A percentile compares a stretch with the other conserved stretches of the same genome.
These are phyloP conservation scores for Acmispon strigosus DNA, from an alignment of 306 rosid genomes.

Conservation along the genomic window DNA sequence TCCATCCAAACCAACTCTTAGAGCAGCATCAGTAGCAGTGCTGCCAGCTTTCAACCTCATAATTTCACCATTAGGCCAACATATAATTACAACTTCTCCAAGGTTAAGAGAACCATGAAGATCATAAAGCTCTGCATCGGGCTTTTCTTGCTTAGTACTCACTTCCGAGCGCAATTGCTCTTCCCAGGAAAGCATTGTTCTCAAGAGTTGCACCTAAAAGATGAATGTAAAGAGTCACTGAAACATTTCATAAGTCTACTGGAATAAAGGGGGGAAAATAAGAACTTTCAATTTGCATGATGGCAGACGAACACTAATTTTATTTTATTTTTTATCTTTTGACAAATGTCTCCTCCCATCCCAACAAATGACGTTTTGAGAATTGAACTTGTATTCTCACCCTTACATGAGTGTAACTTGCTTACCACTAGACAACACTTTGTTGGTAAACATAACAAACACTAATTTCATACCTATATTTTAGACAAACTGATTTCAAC, in stretches of 20 bases:
- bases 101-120: constrained; percentile 34
- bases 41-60: constrained; percentile 80
- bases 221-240: constrained; percentile 8
- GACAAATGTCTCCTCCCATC: too few relatives aligned
- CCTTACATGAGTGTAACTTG: too few relatives aligned
- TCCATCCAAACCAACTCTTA: constrained; percentile 81
- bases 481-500: not conserved
- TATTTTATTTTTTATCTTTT: too few relatives aligned
- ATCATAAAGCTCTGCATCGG: constrained; percentile 15
- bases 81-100: constrained; percentile 80
- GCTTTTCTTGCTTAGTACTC: constrained; percentile 35
- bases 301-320: not conserved
- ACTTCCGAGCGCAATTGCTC: constrained; percentile 81
- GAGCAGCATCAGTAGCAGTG: constrained; percentile 96
- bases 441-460: too few relatives aligned
- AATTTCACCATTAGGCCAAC: constrained; percentile 88
- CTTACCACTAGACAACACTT: too few relatives aligned
- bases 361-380: too few relatives aligned
- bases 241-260: constrained; percentile 13
- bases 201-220: constrained; percentile 59
- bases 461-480: not conserved
- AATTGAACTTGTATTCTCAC: too few relatives aligned
- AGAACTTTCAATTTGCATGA: not conserved
- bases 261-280: not conserved
- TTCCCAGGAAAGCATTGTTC: constrained; percentile 94